Base-by-base conservation (phyloP, 2,329 filamentous ascomycete genomes). In the Coniella vitis region DNA sequence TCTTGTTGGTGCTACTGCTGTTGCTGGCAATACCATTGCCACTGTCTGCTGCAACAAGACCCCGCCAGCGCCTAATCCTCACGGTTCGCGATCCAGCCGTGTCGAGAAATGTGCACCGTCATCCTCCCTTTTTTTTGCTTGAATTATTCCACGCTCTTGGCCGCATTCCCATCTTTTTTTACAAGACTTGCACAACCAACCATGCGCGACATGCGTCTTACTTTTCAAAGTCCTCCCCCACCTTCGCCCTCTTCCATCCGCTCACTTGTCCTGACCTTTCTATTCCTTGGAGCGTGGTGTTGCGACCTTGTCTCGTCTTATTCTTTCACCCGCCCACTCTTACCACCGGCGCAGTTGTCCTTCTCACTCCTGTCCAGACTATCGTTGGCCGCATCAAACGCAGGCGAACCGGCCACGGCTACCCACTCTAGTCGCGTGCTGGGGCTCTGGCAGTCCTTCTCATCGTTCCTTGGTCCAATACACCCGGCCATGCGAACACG, bases 401-500 rank as follows among this genome's bases (percentile, higher is more conserved):
- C 56, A 50, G 57, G 61, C 57, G 56, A 63, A 62, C 60, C 49
- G 54, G 45, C 61, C 55, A 54, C 65, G 64, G 65, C 57, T 65
- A 62, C 60, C 60, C 59, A 58, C 67, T 32, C 45, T 44, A 45
- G 32, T 29, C 35, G 34, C 29, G 45, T 39, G 31, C 45, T 39
- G 16, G n/a, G 43, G 48, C 29, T 25, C 20, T 40, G 45, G 29
- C 38, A 42, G 22, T 14, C 4, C 13, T 45, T 61, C 56, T 63
- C 61, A 65, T 65, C 68, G 62, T 63, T 63, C 60, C 55, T 42
- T 41, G 52, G 56, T 54, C 55, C 60, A 60, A 64, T 53, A 63
- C 60, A 59, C 56, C 56, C 54, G 56, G 59, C 60, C 60, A 67
- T 69, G 67, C 67, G 67, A 71, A 71, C 68, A 70, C 65, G 66